These are phyloP conservation scores for Termitomyces eurrhizus DNA, from an alignment of 768 basidiomycete genomes.

Conservation along the genomic window DNA sequence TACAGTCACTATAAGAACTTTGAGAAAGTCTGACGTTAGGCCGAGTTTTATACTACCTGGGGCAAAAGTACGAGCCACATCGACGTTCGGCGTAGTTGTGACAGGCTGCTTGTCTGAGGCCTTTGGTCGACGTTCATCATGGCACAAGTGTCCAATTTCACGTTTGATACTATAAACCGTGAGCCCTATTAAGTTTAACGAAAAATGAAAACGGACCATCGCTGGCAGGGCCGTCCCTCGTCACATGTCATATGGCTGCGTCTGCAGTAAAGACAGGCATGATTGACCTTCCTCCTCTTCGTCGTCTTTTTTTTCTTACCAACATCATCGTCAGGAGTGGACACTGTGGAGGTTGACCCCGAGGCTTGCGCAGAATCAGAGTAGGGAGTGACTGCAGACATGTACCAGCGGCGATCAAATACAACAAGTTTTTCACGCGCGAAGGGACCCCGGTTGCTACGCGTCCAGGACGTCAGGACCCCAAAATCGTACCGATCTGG, in stretches of 20 bases:
- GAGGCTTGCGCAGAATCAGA: conserved; percentile 8
- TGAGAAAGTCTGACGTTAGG: neutral
- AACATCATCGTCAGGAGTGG: conserved; percentile 5
- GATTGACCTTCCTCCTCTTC: conserved; percentile 84
- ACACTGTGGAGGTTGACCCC: neutral
- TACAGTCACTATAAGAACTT: conserved; percentile 28
- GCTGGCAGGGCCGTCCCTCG: conserved; percentile 85
- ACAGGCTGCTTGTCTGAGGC: conserved; percentile 38
- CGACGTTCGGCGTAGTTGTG: conserved; percentile 19
- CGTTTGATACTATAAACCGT: conserved; percentile 73
- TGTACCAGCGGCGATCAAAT: neutral
- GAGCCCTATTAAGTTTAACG: neutral
- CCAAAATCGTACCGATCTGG: neutral
- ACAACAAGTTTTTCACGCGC: neutral
- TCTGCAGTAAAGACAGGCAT: conserved; percentile 91
- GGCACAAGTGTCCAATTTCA: conserved; percentile 92
- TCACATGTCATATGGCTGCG: conserved; percentile 93
- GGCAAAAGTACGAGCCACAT: conserved; percentile 38
- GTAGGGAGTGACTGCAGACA: conserved; percentile 11
- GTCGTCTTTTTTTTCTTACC: conserved; percentile 37
- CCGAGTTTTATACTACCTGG: conserved; percentile 33
- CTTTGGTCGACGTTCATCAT: conserved; percentile 75
- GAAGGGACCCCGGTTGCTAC: neutral
- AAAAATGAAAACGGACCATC: conserved; percentile 65
- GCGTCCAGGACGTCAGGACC: neutral